Percentiles rank a stretch among this genome's conserved stretches.
Evolutionary conservation across 2,329 filamentous ascomycete species (phyloP).

Genomic region (Leptographium radiaticola): DNA sequence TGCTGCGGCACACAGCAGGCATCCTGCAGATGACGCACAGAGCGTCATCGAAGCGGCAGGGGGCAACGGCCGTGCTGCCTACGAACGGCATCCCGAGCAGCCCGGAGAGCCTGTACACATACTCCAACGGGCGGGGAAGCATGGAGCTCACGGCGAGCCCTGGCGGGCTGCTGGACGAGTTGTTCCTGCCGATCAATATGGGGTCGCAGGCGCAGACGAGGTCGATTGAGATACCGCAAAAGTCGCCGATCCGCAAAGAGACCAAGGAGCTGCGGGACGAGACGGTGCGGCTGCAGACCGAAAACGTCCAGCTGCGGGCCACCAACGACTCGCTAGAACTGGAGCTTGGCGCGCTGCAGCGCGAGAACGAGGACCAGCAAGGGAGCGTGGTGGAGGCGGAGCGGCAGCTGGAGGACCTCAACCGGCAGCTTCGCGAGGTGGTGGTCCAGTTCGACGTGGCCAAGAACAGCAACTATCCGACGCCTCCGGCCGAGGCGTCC

Average conservation of each 20-base stretch:
- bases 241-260: slow-evolving; percentile 42
- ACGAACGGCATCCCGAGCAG: slow-evolving; percentile 55
- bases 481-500: slow-evolving; percentile 29
- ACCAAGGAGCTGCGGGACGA: slow-evolving; percentile 36
- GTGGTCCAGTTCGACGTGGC: slow-evolving; percentile 51
- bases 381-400: slow-evolving; percentile 49
- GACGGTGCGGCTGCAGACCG: slow-evolving; percentile 16
- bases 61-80: slow-evolving; percentile 23
- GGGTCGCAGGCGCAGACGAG: slow-evolving; percentile 38
- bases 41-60: slow-evolving; percentile 36
- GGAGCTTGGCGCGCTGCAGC: slow-evolving; percentile 24
- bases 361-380: slow-evolving; percentile 24
- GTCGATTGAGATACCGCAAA: slow-evolving; percentile 43
- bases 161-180: slow-evolving; percentile 60
- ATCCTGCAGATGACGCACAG: slow-evolving; percentile 85
- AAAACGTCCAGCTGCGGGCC: slow-evolving; percentile 18
- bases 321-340: slow-evolving; percentile 20
- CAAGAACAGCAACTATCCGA: slow-evolving; percentile 31
- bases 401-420: slow-evolving; percentile 53
- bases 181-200: slow-evolving; percentile 60
- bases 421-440: slow-evolving; percentile 51
- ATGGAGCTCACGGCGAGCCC: slow-evolving; percentile 35
- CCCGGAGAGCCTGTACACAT: slow-evolving; percentile 64
- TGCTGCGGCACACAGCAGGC: slow-evolving; percentile 84
- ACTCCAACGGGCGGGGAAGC: slow-evolving; percentile 47